Percentiles rank a stretch among this genome's conserved stretches.
Conservation (phyloP, 441 rosid genomes). For the Mallotus japonicus region DNA sequence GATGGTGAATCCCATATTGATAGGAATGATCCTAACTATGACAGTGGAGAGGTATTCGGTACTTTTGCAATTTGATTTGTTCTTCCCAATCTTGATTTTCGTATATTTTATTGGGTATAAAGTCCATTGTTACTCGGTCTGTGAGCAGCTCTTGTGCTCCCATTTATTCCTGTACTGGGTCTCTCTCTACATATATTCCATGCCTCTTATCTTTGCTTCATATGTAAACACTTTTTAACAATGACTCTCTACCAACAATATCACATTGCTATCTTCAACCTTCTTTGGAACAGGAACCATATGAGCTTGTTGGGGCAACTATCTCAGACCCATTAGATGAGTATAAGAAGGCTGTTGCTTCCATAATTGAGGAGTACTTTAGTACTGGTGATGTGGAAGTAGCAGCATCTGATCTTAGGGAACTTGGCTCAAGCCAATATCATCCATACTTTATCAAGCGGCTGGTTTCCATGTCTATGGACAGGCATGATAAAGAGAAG, state of each 20-base stretch:
- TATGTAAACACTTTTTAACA: background rate
- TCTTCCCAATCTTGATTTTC: background rate
- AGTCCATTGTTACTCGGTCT: background rate
- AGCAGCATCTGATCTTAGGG: conserved; percentile 90
- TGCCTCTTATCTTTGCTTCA: background rate
- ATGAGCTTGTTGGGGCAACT: conserved; percentile 80
- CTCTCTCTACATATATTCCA: background rate
- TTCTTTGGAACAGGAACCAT: conserved; percentile 62
- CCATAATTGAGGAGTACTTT: conserved; percentile 86
- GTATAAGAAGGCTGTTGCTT: conserved; percentile 84
- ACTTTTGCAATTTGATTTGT: conserved; percentile 9
- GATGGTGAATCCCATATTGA: conserved; percentile 66
- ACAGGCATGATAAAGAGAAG: conserved; percentile 97
- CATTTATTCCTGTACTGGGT: background rate
- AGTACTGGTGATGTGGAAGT: conserved; percentile 85
- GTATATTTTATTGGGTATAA: background rate
- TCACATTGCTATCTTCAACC: background rate
- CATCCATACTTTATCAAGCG: conserved; percentile 93
- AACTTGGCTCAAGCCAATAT: conserved; percentile 85
- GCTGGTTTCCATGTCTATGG: conserved; percentile 97
- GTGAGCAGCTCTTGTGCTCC: background rate
- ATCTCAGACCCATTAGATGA: conserved; percentile 92
- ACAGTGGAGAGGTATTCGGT: conserved; percentile 83
- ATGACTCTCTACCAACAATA: background rate
- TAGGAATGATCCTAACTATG: conserved; percentile 92